Evolutionary conservation across 2,329 filamentous ascomycete genomes (phyloP), one percentile per base, ranked within the genome.

Genomic region (Albifimbria verrucaria): DNA sequence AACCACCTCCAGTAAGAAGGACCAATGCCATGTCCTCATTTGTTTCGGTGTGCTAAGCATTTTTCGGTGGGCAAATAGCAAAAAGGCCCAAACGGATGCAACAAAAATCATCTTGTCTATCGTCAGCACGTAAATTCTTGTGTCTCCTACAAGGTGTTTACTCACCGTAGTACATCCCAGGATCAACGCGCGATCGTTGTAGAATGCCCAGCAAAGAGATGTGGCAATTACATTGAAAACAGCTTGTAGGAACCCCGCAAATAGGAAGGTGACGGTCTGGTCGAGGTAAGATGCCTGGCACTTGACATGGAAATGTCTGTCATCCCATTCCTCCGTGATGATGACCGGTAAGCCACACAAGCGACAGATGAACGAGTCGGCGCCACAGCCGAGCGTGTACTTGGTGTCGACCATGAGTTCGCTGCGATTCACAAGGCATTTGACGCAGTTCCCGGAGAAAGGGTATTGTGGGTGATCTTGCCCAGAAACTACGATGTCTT

Each of bases 281-380:
- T 62, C 54, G 49, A 69, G 69, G 51, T 75, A 77, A n/a, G 62
- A 57, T 44, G 62, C 60, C 49, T 72, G 74, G 57, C 75, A 78
- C 7, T 3, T 3, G 11, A 59, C 56, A 55, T 78, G 75, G 53
- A 76, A 77, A 59, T 77, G 69, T 26, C 68, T 63, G 49, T 69
- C 65, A 7, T 67, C 66, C 56, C 61, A 67, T 9, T 66, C 67
- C 11, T 61, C 54, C 23, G 61, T 61, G 4, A 55, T 53, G 5
- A 61, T 57, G 26, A 76, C 63, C 7, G 74, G 75, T 53, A 63
- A 68, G 0, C 75, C 74, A 59, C 76, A 78, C 67, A 73, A 77
- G 7, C 75, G 68, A 44, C 76, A 78, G 11, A 74, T 64, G 64
- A 68, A 76, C 24, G 69, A 66, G 4, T 56, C 59, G 10, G 60